Percentiles rank a stretch among this genome's conserved stretches.
Evolutionary conservation across 257 asterid genomes (phyloP).

Genomic region (Fraxinus pennsylvanica): DNA sequence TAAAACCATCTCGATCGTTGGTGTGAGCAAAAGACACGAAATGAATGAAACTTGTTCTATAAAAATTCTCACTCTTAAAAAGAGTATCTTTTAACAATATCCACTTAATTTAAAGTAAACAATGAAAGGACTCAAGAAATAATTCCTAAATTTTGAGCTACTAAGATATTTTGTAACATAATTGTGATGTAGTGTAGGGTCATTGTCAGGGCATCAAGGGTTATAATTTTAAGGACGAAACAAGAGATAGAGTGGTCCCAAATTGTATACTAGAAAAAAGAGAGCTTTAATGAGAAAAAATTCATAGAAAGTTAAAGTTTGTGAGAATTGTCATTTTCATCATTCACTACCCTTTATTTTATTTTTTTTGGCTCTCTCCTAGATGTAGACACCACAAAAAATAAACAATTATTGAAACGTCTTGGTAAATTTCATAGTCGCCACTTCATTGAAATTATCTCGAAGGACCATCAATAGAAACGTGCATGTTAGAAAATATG

Average conservation of each 20-base stretch:
- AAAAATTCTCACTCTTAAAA: no score
- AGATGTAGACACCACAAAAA: neutral
- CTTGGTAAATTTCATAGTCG: neutral
- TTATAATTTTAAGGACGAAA: neutral
- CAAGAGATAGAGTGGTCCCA: neutral
- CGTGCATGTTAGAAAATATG: neutral
- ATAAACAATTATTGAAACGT: neutral
- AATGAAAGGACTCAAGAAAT: neutral
- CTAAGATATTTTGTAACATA: neutral
- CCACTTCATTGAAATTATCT: neutral
- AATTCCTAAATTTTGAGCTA: neutral
- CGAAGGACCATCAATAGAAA: neutral
- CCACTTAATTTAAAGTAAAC: no score
- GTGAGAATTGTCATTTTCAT: neutral
- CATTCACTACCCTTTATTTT: neutral
- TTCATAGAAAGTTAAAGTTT: neutral
- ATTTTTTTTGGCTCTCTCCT: neutral
- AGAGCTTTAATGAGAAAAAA: neutral
- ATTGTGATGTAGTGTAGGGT: neutral
- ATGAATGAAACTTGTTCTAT: no score
- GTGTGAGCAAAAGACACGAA: no score
- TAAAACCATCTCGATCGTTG: no score
- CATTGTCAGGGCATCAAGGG: neutral
- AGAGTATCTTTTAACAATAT: no score
- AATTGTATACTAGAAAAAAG: neutral